Evolutionary conservation across 352 stramenopile species (phyloP).

Genomic region (Globisporangium cylindrosporum): DNA sequence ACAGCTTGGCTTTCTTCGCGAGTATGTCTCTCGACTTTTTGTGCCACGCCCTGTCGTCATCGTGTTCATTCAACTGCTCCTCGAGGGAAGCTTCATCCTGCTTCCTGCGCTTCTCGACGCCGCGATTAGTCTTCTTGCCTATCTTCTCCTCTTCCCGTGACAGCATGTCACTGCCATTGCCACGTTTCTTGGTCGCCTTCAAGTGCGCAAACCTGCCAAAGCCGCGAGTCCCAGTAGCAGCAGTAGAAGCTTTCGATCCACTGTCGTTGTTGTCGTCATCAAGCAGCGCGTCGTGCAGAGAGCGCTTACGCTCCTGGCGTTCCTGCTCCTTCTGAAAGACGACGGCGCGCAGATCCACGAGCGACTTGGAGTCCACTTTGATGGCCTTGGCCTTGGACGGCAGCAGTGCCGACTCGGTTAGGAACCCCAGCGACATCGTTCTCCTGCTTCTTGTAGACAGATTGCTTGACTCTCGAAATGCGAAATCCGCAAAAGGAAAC

Average conservation of each 20-base stretch:
- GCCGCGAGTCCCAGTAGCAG: constrained; percentile 5
- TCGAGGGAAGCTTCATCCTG: constrained; percentile 48
- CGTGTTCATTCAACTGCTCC: constrained; percentile 38
- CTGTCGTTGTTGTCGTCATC: constrained; percentile 15
- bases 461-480: background rate
- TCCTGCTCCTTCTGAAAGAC: constrained; percentile 86
- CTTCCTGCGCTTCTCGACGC: constrained; percentile 50
- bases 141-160: constrained; percentile 22
- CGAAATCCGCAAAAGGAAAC: background rate
- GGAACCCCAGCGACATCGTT: constrained; percentile 88
- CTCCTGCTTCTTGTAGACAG: constrained; percentile 1
- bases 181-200: constrained; percentile 25
- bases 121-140: constrained; percentile 38
- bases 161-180: constrained; percentile 16
- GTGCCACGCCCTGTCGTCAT: constrained; percentile 61
- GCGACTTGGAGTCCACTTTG: constrained; percentile 80
- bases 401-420: constrained; percentile 91
- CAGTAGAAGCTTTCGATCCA: constrained; percentile 4
- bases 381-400: constrained; percentile 89
- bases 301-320: constrained; percentile 48
- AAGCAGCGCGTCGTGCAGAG: constrained; percentile 25
- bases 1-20: constrained; percentile 66
- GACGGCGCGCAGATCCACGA: constrained; percentile 80
- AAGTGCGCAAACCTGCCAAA: constrained; percentile 51
- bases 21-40: constrained; percentile 62